Base-by-base conservation (phyloP, 1,139 yeast genomes). In the Magnusiomyces tetraspermus region DNA sequence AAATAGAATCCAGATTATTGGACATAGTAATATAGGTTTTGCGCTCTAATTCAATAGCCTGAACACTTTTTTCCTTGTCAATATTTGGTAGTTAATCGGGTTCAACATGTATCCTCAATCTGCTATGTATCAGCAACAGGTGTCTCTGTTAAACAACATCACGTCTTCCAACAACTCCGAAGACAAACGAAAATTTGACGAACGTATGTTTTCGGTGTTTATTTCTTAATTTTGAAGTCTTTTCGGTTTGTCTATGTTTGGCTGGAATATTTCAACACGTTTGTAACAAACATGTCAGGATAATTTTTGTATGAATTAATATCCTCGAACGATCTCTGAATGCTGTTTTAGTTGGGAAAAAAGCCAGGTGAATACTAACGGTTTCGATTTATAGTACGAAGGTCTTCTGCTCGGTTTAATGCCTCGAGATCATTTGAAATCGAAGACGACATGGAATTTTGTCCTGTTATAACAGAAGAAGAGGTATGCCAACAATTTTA, bases 381-480 rank as follows among this genome's bases (percentile, higher is more conserved):
- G 10, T 33, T 33, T 10, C n/a, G 24, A 5, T 38, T 38, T 5
- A 38, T 38, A 38, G 42, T 38, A 6, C 5, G 42, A 38, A 38
- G n/a, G 21, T 19, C 42, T 19, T 38, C 24, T 19, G 49, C 28
- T 41, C 75, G 82, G 58, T 75, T 80, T 61, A 81, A 82, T 60
- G 76, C 82, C 46, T 79, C 81, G 60, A 77, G 85, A 59, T 82
- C 86, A 37, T 82, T 84, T 66, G 88, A 82, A 59, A 64, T 75
- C 47, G 88, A 81, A 64, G 85, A 84, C 58, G 90, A 84, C 65
- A 64, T 78, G 57, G 89, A 82, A 67, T 84, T 84, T 66, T 81
- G 85, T 60, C 56, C 65, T 61, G 23, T 30, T 5, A n/a, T 38
- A 19, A 38, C 42, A 5, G 42, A 38, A 17, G 42, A 38, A 38